A percentile compares a stretch with the other conserved stretches of the same genome.
Evolutionary conservation across 305 asterid species (phyloP).

Genomic region (Fraxinus sp.): DNA sequence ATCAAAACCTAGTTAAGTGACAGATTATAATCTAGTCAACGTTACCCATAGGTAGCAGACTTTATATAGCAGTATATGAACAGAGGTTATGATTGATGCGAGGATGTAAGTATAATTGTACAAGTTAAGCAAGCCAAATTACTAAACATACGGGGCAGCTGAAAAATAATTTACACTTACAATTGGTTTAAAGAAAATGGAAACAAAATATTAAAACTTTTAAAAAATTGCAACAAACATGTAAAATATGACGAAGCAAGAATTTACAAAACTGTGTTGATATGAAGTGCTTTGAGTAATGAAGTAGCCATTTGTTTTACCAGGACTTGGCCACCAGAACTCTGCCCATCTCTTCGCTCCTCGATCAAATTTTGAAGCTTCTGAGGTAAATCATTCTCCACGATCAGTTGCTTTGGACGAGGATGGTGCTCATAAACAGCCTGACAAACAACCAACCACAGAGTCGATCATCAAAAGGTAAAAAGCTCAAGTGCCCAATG

Average conservation of each 20-base stretch:
- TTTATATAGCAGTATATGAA: neutral
- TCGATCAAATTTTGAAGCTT: slow-evolving; percentile 89
- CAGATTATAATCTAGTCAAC: neutral
- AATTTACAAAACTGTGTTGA: slow-evolving; percentile 79
- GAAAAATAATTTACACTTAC: neutral
- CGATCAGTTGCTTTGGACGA: slow-evolving; percentile 95
- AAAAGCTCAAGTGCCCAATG: neutral
- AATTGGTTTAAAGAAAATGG: neutral
- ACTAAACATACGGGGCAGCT: neutral
- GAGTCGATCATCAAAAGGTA: slow-evolving; percentile 10
- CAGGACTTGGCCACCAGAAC: slow-evolving; percentile 96
- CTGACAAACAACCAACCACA: slow-evolving; percentile 36
- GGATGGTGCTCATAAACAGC: slow-evolving; percentile 98
- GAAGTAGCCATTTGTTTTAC: slow-evolving; percentile 99
- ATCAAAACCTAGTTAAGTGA: neutral
- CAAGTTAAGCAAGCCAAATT: neutral
- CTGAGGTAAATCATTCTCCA: slow-evolving; percentile 91
- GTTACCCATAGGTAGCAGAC: neutral
- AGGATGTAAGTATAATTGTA: neutral
- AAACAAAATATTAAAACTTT: neutral
- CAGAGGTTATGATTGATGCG: neutral
- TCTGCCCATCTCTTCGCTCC: slow-evolving; percentile 96
- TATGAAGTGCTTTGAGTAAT: slow-evolving; percentile 93
- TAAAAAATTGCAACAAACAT: neutral
- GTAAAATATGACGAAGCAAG: neutral